A percentile compares a stretch with the other conserved stretches of the same genome.
Conservation (phyloP, 352 stramenopile genomes). For the Globisporangium emineosum region DNA sequence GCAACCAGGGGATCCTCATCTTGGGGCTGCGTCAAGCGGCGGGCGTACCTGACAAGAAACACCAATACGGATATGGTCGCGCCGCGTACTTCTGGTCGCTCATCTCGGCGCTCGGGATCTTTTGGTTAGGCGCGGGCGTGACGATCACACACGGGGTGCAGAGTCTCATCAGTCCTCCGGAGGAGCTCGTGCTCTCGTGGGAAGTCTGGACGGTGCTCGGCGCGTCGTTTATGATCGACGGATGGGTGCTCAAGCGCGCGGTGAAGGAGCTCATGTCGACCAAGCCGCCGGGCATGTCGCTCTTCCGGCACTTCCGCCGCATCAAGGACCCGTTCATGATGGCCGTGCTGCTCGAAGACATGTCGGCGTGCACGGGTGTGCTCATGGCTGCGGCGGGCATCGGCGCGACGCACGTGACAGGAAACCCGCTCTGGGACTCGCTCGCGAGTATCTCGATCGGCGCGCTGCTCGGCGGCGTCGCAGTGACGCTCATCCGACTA, state of each 20-base stretch:
- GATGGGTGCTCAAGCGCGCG: constrained; percentile 93
- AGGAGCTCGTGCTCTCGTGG: constrained; percentile 69
- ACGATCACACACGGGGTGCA: constrained; percentile 92
- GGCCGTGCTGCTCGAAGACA: constrained; percentile 96
- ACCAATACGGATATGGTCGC: constrained; percentile 98
- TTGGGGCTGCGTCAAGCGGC: constrained; percentile 80
- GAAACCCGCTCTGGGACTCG: constrained; percentile 94
- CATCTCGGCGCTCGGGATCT: constrained; percentile 97
- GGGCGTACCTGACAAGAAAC: constrained; percentile 89
- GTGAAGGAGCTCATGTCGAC: constrained; percentile 79
- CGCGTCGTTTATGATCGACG: constrained; percentile 95
- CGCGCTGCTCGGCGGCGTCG: constrained; percentile 91
- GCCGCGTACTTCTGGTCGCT: constrained; percentile 99
- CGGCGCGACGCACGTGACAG: constrained; percentile 88
- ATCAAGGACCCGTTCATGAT: constrained; percentile 96
- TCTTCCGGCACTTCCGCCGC: constrained; percentile 63
- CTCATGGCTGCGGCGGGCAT: constrained; percentile 95
- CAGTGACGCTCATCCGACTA: constrained; percentile 90
- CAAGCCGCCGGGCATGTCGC: constrained; percentile 69
- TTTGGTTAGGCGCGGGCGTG: constrained; percentile 95
- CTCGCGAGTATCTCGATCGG: constrained; percentile 95
- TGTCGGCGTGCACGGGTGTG: constrained; percentile 94
- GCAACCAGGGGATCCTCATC: constrained; percentile 94
- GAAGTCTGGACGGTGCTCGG: constrained; percentile 96
- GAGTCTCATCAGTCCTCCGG: constrained; percentile 71